Conservation (phyloP, 352 stramenopile genomes). For the Pythium aquatile region DNA sequence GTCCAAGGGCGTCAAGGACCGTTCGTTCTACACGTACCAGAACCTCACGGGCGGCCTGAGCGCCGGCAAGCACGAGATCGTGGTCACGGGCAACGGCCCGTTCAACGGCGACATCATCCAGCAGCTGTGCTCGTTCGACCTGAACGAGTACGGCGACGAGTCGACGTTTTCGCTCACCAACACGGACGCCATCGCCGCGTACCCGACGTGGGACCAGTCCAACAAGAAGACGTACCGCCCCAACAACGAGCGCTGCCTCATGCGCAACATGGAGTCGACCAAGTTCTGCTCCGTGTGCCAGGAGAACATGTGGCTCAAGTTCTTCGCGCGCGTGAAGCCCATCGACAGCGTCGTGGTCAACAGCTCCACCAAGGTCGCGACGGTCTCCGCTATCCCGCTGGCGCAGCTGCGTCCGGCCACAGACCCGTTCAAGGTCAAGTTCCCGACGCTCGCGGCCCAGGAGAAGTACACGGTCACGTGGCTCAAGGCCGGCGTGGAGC, state of each 20-base stretch:
- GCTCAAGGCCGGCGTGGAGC: constrained; percentile 27
- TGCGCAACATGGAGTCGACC: constrained; percentile 42
- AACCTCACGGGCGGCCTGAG: constrained; percentile 23
- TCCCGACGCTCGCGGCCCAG: constrained; percentile 18
- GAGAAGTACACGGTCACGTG: constrained; percentile 36
- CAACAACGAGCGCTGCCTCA: constrained; percentile 37
- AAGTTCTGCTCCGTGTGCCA: constrained; percentile 40
- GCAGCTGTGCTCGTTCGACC: constrained; percentile 33
- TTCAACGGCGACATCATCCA: constrained; percentile 33
- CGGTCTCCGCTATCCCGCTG: constrained; percentile 27
- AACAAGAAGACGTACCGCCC: constrained; percentile 37
- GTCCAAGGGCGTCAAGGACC: constrained; percentile 32
- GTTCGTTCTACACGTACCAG: constrained; percentile 31
- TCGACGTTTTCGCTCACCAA: constrained; percentile 14
- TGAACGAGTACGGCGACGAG: constrained; percentile 36
- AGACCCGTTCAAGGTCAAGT: constrained; percentile 32
- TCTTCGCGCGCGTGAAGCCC: constrained; percentile 33
- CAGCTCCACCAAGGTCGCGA: constrained; percentile 24
- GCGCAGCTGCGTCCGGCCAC: constrained; percentile 26
- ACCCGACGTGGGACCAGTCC: constrained; percentile 32
- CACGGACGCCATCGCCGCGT: constrained; percentile 30
- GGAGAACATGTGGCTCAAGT: constrained; percentile 41
- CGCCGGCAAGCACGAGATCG: constrained; percentile 27
- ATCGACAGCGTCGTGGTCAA: constrained; percentile 33
- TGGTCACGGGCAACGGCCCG: constrained; percentile 24